Evolutionary conservation across 257 asterid species (phyloP).

Genomic region (Echium plantagineum): DNA sequence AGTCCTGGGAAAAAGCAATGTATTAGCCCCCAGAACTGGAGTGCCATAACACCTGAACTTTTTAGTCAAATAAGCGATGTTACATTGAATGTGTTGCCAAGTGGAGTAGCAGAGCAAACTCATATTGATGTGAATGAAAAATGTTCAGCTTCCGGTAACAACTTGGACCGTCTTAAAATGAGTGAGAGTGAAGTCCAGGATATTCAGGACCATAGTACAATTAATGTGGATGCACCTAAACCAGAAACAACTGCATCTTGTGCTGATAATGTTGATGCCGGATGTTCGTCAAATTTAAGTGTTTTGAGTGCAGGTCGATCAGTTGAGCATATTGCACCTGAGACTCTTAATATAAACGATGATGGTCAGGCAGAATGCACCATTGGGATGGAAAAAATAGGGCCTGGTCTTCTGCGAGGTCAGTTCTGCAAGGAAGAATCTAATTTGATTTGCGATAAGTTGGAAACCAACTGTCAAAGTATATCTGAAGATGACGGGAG

Average conservation of each 20-base stretch:
- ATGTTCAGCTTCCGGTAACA: slow-evolving; percentile 7
- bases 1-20: slow-evolving; percentile 46
- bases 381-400: slow-evolving; percentile 14
- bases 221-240: slow-evolving; percentile 8
- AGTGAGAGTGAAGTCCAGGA: slow-evolving; percentile 8
- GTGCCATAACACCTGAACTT: slow-evolving; percentile 54
- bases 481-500: slow-evolving; percentile 38
- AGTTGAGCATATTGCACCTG: slow-evolving; percentile 3
- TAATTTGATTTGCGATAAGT: slow-evolving; percentile 25
- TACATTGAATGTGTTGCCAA: slow-evolving; percentile 21
- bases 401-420: slow-evolving; percentile 11
- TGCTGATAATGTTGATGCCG: slow-evolving; percentile 26
- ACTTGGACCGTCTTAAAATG: slow-evolving; percentile 5
- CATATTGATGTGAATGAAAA: slow-evolving; percentile 9
- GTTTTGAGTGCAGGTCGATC: slow-evolving; percentile 8
- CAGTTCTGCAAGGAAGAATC: slow-evolving; percentile 19
- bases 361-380: slow-evolving; percentile 10
- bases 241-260: slow-evolving; percentile 10
- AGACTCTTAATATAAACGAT: slow-evolving; percentile 1
- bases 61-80: slow-evolving; percentile 22
- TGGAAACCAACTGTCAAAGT: slow-evolving; percentile 28
- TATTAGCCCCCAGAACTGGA: slow-evolving; percentile 46
- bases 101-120: slow-evolving; percentile 11
- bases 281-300: slow-evolving; percentile 14
- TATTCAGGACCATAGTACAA: slow-evolving; percentile 14